Percentiles rank a stretch among this genome's conserved stretches.
Conservation (phyloP, 257 asterid genomes). For the Apocynum venetum region DNA sequence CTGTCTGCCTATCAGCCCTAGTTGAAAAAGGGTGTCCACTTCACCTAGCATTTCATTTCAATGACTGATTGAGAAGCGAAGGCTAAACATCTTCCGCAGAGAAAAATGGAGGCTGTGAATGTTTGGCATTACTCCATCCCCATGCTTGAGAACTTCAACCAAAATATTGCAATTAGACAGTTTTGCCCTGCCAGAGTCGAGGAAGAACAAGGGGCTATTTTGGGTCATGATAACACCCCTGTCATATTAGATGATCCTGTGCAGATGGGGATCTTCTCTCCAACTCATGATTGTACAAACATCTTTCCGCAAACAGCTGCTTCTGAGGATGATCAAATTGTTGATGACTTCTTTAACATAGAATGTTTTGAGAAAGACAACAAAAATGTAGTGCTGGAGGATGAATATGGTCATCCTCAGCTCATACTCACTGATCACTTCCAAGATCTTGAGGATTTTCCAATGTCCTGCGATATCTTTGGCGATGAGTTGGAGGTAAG, state of each 20-base stretch:
- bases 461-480: slow-evolving; percentile 15
- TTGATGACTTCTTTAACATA: slow-evolving; percentile 47
- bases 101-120: slow-evolving; percentile 25
- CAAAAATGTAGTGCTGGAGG: not conserved
- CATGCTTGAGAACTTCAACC: slow-evolving; percentile 20
- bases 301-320: slow-evolving; percentile 21
- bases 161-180: slow-evolving; percentile 45
- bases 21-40: not conserved
- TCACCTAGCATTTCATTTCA: not conserved
- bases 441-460: slow-evolving; percentile 18
- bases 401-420: slow-evolving; percentile 9
- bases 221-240: not conserved
- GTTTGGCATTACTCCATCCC: slow-evolving; percentile 22
- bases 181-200: slow-evolving; percentile 53
- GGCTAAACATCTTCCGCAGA: not conserved
- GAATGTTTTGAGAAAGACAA: slow-evolving; percentile 41
- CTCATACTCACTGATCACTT: not conserved
- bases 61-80: not conserved
- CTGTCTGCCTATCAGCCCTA: not conserved
- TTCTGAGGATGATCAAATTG: slow-evolving; percentile 36
- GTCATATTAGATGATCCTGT: slow-evolving; percentile 9
- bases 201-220: slow-evolving; percentile 27
- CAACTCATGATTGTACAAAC: not conserved
- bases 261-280: slow-evolving; percentile 23
- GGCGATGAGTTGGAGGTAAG: slow-evolving; percentile 11